Evolutionary conservation across 2,329 filamentous ascomycete species (phyloP), one percentile per base, ranked within the genome.

Genomic region (Fusarium decemcellulare): DNA sequence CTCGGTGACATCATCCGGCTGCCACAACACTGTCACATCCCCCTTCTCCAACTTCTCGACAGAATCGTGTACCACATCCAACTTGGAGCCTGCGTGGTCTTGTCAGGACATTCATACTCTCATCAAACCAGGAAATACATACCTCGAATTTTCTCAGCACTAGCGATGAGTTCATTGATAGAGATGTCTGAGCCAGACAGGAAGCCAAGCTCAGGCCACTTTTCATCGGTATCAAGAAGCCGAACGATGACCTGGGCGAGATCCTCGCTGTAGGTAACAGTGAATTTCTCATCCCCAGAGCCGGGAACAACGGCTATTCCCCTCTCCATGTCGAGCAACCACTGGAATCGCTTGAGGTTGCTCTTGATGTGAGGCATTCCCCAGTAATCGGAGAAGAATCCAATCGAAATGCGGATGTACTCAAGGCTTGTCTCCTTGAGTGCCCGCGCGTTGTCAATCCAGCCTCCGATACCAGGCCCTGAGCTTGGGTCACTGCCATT

Each of bases 181-280:
- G 30, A 50, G 10, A 50, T 34, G 8, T 50, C 46, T 8, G 30
- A 50, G 5, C 46, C 46, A 14, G 46, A 50, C 30, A 50, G 14
- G 46, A 50, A 50, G 46, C 23, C 43, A 29, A 9, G 23, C 23
- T 12, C 11, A 34, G 30, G 46, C 46, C 46, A 50, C 46, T 23
- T 23, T 11, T 50, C 46, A 8, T 32, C 46, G 9, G n/a, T 5
- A 11, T 34, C 46, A 2, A 36, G 3, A 4, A 50, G 46, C 11
- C 23, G 30, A 32, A 50, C 30, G n/a, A 50, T 50, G n/a, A 50
- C 10, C 6, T n/a, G 46, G 8, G 46, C 46, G n/a, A 50, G 46
- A 23, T 50, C 46, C 36, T 50, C 29, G 16, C 46, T 50, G n/a
- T 50, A 50, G n/a, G 46, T 50, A 14, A 50, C 46, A 8, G 46